Evolutionary conservation across 2,329 filamentous ascomycete genomes (phyloP), one percentile per base, ranked within the genome.

Genomic region (Colletotrichum coccodes): DNA sequence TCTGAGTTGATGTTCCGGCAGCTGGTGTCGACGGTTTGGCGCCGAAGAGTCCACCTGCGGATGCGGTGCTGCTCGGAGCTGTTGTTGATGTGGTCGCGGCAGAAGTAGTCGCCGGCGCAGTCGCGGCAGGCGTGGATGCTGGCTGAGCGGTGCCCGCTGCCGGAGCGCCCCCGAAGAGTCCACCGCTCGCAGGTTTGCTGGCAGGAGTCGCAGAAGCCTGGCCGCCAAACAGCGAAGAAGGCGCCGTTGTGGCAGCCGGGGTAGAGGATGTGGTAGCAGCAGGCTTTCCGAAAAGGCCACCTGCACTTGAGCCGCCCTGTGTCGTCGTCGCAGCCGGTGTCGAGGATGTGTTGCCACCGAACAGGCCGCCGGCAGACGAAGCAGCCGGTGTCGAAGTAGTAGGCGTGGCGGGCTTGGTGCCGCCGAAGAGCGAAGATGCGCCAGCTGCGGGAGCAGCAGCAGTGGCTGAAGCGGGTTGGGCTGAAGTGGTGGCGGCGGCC

Each of bases 341-440:
- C 14, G 79, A 75, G 16, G 80, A 76, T 36, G 80, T 76, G 73
- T 83, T 84, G n/a, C 78, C 79, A 21, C 78, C 79, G 59, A 87
- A 86, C 16, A 85, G 70, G 42, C 70, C 70, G 23, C 68, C 28
- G 53, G 70, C 34, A 63, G 74, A 73, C 23, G 67, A 56, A 28
- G 73, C 46, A n/a, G 70, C 61, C 8, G 74, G 62, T 14, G 74
- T 66, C 16, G 74, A 69, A 7, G 75, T 61, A 4, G 78, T 68
- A 38, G 80, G 76, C 21, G 75, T 75, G 11, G 81, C 76, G 42
- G 80, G 77, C 73, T 83, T 84, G 21, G 78, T 73, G 60, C 80
- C 73, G 59, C 81, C 79, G 60, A 87, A 86, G 23, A 85, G 71
- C 11, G 77, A 75, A 60, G 70, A 42, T n/a, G 40, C 40, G 52